Base-by-base conservation (phyloP, 768 basidiomycete species). In the Tremella fuciformis region DNA sequence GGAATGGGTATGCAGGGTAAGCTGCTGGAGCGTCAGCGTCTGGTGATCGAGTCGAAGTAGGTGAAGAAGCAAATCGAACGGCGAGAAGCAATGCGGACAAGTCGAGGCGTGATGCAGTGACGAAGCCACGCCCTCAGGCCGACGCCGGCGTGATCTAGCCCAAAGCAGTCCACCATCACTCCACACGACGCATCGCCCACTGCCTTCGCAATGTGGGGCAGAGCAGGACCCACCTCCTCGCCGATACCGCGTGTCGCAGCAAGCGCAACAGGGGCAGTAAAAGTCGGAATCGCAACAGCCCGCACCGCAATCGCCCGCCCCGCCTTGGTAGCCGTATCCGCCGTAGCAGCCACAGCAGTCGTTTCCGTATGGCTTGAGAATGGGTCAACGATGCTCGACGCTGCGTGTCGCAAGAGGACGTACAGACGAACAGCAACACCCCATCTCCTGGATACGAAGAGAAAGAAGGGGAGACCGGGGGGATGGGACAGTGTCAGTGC, bases 221-320 rank as follows among this genome's bases (percentile, higher is more conserved):
- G 11, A 34, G 29, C 29, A 34, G 29, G 29, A 34, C 29, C 29
- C 29, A 34, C 29, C 29, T 34, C 42, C 42, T 46, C 22, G 42
- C 42, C 42, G n/a, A 46, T 46, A 46, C 42, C 42, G n/a, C 42
- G 42, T 46, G 42, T 46, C 42, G 15, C 42, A 46, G 22, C 42
- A 46, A 4, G 42, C n/a, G 22, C 42, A 46, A 46, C 42, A 46
- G 22, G n/a, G 22, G 22, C 42, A 46, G 42, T 46, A 46, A 46
- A 46, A 46, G 22, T 46, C 42, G n/a, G n/a, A n/a, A 22, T 46
- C 42, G 22, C 42, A 46, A 46, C 42, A 46, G 7, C 22, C n/a
- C n/a, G 42, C 42, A 22, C n/a, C n/a, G 22, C 42, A 46, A 46
- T 46, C 42, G 42, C 22, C n/a, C n/a, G n/a, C n/a, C 16, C 42